phyloP scores from a whole-genome alignment of 1,284 basidiomycete species.

The Melampsora larici-populina region DNA sequence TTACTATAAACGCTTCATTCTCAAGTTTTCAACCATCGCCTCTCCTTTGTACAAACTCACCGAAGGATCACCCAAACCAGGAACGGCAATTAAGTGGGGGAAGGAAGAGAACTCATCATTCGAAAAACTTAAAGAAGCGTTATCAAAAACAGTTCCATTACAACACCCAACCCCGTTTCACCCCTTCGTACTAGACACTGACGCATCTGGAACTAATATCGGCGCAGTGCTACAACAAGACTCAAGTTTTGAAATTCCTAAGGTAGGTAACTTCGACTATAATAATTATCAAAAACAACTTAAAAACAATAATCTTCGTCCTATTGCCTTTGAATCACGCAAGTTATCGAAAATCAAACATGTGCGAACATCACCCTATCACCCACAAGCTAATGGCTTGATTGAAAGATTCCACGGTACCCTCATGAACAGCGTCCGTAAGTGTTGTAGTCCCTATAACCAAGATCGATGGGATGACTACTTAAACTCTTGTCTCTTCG shows the following conservation, averaged over 20 bases:
- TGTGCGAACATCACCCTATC: neutral
- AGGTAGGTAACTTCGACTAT: neutral
- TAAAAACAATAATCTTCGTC: neutral
- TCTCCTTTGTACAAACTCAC: conserved; percentile 12
- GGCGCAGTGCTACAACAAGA: conserved; percentile 28
- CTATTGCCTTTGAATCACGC: conserved; percentile 11
- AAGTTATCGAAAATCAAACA: conserved; percentile 22
- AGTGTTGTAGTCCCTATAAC: too few relatives aligned
- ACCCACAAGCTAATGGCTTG: conserved; percentile 27
- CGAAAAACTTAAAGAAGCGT: neutral
- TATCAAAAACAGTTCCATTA: neutral
- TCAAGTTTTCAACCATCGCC: neutral
- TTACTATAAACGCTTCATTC: conserved; percentile 19
- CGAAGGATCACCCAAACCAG: too few relatives aligned
- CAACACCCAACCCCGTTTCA: conserved; percentile 9
- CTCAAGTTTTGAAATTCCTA: neutral
- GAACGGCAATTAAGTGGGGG: neutral
- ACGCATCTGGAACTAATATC: too few relatives aligned
- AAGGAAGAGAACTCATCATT: conserved; percentile 5
- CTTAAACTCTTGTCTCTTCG: too few relatives aligned
- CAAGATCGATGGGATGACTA: too few relatives aligned
- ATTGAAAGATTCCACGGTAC: conserved; percentile 25
- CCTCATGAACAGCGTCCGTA: too few relatives aligned
- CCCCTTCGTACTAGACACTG: too few relatives aligned
- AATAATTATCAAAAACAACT: neutral